Conservation (phyloP, 23 red algal genomes). For the Agarophyton chilense region DNA sequence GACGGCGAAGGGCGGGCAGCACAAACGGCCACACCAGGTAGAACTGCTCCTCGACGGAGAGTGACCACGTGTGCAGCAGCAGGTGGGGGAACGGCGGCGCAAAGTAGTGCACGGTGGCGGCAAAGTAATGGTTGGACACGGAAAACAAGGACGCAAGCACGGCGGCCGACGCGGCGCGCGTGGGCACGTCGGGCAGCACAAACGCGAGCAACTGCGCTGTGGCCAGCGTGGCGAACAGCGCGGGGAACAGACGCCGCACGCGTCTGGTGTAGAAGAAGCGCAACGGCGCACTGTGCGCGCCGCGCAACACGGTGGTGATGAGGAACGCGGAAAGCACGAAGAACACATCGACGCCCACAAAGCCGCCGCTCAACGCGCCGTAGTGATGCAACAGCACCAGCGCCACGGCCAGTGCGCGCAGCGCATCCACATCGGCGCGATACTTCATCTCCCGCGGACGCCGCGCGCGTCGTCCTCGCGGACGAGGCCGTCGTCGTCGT, state of each 20-base stretch:
- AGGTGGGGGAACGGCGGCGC: not conserved
- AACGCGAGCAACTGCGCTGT: not conserved
- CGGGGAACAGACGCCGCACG: slow-evolving; percentile 65
- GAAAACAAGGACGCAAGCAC: not conserved
- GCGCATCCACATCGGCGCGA: not conserved
- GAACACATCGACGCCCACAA: slow-evolving; percentile 70
- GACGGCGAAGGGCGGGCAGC: not conserved
- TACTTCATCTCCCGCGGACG: not conserved
- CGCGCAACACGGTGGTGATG: slow-evolving; percentile 41
- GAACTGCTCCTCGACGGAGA: slow-evolving; percentile 82
- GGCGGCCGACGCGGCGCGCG: not conserved
- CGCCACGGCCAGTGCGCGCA: not conserved
- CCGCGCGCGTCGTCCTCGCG: not conserved
- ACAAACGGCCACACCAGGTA: slow-evolving; percentile 54
- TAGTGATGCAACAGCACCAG: slow-evolving; percentile 7
- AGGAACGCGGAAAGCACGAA: slow-evolving; percentile 56
- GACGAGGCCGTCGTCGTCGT: not conserved
- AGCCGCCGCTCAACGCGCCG: slow-evolving; percentile 38
- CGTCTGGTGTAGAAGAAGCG: slow-evolving; percentile 43
- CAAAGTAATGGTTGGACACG: slow-evolving; percentile 21
- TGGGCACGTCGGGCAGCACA: not conserved
- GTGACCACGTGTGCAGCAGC: slow-evolving; percentile 77
- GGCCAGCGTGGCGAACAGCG: slow-evolving; percentile 32
- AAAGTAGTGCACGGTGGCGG: not conserved
- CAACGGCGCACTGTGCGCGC: not conserved